Percentiles rank a stretch among this genome's conserved stretches.
Conservation (phyloP, 805 yeast genomes). For the Brettanomyces anomalus region DNA sequence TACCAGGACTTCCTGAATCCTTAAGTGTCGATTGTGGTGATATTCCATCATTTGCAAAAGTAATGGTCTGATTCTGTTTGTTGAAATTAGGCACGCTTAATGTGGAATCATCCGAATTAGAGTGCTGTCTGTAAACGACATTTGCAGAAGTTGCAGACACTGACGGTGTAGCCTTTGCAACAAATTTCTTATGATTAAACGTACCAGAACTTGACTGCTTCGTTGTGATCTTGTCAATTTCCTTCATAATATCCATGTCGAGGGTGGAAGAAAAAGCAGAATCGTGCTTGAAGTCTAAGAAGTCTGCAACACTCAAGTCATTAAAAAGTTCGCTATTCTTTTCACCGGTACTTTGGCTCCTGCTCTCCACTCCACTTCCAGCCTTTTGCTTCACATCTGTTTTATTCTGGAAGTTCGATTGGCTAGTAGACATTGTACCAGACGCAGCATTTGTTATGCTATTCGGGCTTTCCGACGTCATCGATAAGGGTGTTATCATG, state of each 20-base stretch:
- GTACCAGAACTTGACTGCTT: conserved; percentile 1
- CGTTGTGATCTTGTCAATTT: conserved; percentile 4
- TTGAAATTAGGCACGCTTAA: too few species aligned
- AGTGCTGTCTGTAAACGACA: conserved; percentile 5
- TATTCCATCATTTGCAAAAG: background rate
- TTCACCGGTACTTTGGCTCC: background rate
- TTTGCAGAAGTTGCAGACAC: conserved; percentile 17
- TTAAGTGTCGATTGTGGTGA: background rate
- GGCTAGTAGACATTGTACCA: background rate
- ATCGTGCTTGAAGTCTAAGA: conserved; percentile 19
- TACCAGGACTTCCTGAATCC: background rate
- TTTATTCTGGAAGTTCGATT: background rate
- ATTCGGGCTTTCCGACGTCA: conserved; percentile 6
- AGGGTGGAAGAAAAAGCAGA: conserved; percentile 12
- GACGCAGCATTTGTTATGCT: conserved; percentile 3
- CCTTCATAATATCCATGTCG: conserved; percentile 17
- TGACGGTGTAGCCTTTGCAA: conserved; percentile 15
- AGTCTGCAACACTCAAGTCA: conserved; percentile 16
- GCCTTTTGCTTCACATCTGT: background rate
- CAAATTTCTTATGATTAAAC: conserved; percentile 10
- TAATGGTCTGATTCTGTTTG: too few species aligned
- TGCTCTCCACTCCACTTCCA: background rate
- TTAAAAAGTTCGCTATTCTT: conserved; percentile 1
- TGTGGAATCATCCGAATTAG: too few species aligned
- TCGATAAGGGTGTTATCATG: conserved; percentile 19